Evolutionary conservation across 768 basidiomycete genomes (phyloP), one percentile per base, ranked within the genome.

Genomic region (Boletus vermiculosoides): DNA sequence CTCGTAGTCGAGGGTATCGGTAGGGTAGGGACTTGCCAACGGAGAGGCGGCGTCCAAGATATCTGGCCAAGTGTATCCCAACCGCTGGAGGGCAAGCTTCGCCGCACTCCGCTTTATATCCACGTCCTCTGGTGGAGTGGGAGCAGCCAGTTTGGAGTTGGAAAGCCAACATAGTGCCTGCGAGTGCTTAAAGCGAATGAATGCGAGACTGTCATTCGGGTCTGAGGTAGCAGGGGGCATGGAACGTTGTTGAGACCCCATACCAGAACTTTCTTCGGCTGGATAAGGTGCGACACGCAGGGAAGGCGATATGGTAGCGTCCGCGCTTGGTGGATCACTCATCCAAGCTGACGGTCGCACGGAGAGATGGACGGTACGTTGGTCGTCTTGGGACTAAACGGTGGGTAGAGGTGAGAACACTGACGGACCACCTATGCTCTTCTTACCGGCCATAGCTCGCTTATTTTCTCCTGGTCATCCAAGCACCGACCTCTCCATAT

Each of bases 321-420:
- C 25, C 5, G 67, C 59, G 39, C 69, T 71, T 13, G 83, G 86
- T 28, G 87, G 86, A 13, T 71, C 59, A 23, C 78, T 72, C 40
- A 78, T 77, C 90, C 90, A 92, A 52, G 86, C 86, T 28, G 86
- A 87, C 23, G 88, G 86, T 66, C 87, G 85, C n/a, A 92, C 89
- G 15, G 88, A 85, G 22, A 92, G 77, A 71, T 91, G 90, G 42
- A 92, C 75, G 54, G 84, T 77, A 42, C 80, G 81, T 25, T 82
- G 78, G 51, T 86, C 86, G 54, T 81, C 80, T 40, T 74, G 70
- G 44, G 74, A 73, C 88, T 90, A 65, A 46, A 42, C 16, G 28
- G 23, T 47, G 6, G 31, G 23, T 18, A 15, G 16, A 45, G 31
- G 53, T 68, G 20, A 62, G 62, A 42, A 44, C 22, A 40, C 28